Conservation (phyloP, 2,329 filamentous ascomycete genomes). For the Epichloe brachyelytri region DNA sequence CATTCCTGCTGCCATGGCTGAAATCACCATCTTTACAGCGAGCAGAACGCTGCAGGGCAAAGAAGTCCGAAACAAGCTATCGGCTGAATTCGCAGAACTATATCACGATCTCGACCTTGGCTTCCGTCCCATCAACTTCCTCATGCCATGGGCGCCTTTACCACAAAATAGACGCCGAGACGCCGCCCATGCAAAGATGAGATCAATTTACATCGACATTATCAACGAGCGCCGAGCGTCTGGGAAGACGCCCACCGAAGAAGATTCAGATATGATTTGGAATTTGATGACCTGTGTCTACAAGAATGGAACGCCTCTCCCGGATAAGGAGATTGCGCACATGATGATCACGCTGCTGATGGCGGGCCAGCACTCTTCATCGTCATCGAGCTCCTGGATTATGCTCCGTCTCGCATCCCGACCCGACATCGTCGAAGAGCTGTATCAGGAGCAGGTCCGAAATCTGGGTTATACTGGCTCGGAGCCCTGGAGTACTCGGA, state of each 20-base stretch:
- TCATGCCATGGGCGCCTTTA: slow-evolving; percentile 75
- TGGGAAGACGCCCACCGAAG: slow-evolving; percentile 37
- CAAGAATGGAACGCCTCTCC: slow-evolving; percentile 68
- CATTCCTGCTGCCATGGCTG: slow-evolving; percentile 63
- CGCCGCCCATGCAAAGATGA: slow-evolving; percentile 59
- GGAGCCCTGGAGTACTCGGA: slow-evolving; percentile 68
- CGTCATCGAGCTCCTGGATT: slow-evolving; percentile 76
- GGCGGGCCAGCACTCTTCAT: slow-evolving; percentile 83
- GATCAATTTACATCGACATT: slow-evolving; percentile 63
- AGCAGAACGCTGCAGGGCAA: slow-evolving; percentile 75
- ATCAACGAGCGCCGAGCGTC: slow-evolving; percentile 56
- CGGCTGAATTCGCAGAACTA: slow-evolving; percentile 60
- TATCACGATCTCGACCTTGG: slow-evolving; percentile 88
- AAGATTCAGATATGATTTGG: slow-evolving; percentile 69
- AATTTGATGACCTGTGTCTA: slow-evolving; percentile 77
- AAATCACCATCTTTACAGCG: slow-evolving; percentile 83
- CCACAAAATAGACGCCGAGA: slow-evolving; percentile 81
- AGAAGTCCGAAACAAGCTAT: slow-evolving; percentile 68
- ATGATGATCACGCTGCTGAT: slow-evolving; percentile 93
- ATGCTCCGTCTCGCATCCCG: slow-evolving; percentile 65
- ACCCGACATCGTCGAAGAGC: slow-evolving; percentile 67
- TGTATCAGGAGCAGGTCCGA: slow-evolving; percentile 67
- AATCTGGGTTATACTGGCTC: slow-evolving; percentile 37
- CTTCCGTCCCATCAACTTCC: slow-evolving; percentile 81
- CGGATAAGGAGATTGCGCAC: slow-evolving; percentile 74